Conservation (phyloP, 768 basidiomycete genomes). For the Lentinula edodes region DNA sequence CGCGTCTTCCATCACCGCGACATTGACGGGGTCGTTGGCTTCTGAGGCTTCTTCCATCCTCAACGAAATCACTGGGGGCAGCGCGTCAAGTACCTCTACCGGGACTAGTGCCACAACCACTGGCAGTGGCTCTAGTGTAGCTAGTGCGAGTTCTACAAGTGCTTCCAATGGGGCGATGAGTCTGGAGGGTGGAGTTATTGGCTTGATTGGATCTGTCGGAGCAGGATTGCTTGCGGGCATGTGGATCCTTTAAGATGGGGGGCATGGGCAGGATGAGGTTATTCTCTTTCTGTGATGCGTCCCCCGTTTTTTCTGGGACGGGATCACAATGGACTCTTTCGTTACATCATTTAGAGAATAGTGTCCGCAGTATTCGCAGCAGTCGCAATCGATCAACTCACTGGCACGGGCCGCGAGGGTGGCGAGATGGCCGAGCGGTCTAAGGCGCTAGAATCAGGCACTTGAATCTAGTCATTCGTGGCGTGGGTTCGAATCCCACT, state of each 20-base stretch:
- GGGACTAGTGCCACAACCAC: background rate
- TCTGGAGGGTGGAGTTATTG: background rate
- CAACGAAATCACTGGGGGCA: background rate
- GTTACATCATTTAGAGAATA: too few species aligned
- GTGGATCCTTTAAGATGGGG: background rate
- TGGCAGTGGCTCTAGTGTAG: background rate
- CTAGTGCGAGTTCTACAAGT: background rate
- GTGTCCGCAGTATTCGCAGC: too few species aligned
- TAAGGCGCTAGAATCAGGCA: constrained; percentile 53
- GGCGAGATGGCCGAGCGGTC: constrained; percentile 43
- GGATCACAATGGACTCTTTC: too few species aligned
- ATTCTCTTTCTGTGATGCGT: background rate
- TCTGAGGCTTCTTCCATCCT: background rate
- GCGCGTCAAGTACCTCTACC: background rate
- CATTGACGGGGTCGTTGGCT: background rate
- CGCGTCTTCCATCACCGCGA: background rate
- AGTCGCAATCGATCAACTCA: too few species aligned
- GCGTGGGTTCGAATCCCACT: constrained; percentile 21
- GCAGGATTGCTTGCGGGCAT: background rate
- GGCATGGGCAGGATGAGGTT: background rate
- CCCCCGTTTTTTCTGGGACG: background rate
- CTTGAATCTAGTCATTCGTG: constrained; percentile 11
- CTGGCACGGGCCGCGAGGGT: too few species aligned
- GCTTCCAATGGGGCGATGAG: background rate
- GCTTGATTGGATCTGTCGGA: background rate